Evolutionary conservation across 495 filamentous ascomycete genomes (phyloP), one percentile per base, ranked within the genome.

Genomic region (Hypoxylon fuscum): DNA sequence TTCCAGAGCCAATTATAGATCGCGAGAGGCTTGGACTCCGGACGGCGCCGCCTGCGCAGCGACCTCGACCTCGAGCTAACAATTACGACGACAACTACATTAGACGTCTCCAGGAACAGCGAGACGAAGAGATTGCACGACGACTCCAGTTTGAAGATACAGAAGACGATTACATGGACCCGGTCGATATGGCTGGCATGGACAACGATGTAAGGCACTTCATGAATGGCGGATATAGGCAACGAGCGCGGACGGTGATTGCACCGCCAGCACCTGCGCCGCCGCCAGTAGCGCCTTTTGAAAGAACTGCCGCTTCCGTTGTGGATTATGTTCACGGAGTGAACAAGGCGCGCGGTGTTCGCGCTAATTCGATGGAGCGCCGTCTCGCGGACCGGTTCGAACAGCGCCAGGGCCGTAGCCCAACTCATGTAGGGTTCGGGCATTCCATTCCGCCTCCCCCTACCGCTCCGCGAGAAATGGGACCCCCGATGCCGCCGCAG

Each of bases 111-210:
- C 84, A 87, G 57, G 86, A 87, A 50, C 73, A 75, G 1, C 71
- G 72, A 6, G 87, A 90, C 65, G 85, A 84, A 51, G 81, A 80
- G 18, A 62, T 86, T 6, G 83, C 86, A 20, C 75, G 81, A 9
- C 76, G 81, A 14, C 72, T 89, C 25, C 84, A 87, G 55, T 72
- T 74, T 1, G 75, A 81, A 11, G 73, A 76, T 48, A 60, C 78
- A 0, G 76, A 77, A 14, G 76, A 78, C 4, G 73, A 77, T 47
- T 72, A 75, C 40, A 74, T 78, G 51, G 62, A 76, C 20, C 72
- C 72, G 27, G 66, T 69, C 42, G 72, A 61, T 11, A 72, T 78
- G 51, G 65, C 71, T 42, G 74, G 72, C 23, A 55, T 81, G 38
- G 76, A 74, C 11, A 77, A 78, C 63, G 66, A 68, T 20, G 71